Evolutionary conservation across 805 yeast species (phyloP).

Genomic region (Schwanniomyces yamadae): DNA sequence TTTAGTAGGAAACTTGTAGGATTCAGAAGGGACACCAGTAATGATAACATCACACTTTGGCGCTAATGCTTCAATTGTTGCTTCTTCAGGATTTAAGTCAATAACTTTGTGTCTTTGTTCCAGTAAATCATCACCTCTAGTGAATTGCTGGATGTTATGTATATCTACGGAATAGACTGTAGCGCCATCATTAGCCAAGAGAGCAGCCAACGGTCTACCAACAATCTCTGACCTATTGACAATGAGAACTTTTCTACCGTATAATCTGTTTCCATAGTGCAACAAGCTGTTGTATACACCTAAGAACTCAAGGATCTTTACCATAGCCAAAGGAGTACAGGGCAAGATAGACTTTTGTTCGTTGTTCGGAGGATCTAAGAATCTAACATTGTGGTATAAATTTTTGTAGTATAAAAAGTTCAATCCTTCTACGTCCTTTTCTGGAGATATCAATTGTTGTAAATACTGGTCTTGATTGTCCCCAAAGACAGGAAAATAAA

Average conservation of each 20-base stretch:
- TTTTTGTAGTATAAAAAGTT: slow-evolving; percentile 89
- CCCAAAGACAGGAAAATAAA: slow-evolving; percentile 96
- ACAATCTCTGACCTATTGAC: slow-evolving; percentile 96
- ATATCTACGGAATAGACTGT: slow-evolving; percentile 90
- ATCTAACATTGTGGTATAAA: slow-evolving; percentile 90
- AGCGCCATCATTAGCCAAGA: slow-evolving; percentile 96
- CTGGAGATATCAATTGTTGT: slow-evolving; percentile 88
- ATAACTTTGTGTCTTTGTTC: slow-evolving; percentile 78
- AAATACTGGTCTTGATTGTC: slow-evolving; percentile 92
- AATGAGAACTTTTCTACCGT: slow-evolving; percentile 87
- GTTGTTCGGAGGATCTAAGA: slow-evolving; percentile 64
- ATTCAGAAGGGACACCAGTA: slow-evolving; percentile 89
- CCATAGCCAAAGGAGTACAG: slow-evolving; percentile 94
- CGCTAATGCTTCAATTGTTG: slow-evolving; percentile 62
- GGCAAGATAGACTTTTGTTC: slow-evolving; percentile 84
- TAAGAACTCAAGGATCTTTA: slow-evolving; percentile 86
- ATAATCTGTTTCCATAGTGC: slow-evolving; percentile 86
- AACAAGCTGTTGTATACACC: slow-evolving; percentile 81
- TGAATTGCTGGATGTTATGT: slow-evolving; percentile 83
- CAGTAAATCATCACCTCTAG: slow-evolving; percentile 88
- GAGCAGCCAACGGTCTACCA: slow-evolving; percentile 94
- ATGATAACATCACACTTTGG: slow-evolving; percentile 83
- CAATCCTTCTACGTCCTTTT: slow-evolving; percentile 95
- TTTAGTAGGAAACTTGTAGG: slow-evolving; percentile 83
- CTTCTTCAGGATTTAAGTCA: slow-evolving; percentile 47